Evolutionary conservation across 1,284 basidiomycete genomes (phyloP).

Genomic region (Trametes polyzona): DNA sequence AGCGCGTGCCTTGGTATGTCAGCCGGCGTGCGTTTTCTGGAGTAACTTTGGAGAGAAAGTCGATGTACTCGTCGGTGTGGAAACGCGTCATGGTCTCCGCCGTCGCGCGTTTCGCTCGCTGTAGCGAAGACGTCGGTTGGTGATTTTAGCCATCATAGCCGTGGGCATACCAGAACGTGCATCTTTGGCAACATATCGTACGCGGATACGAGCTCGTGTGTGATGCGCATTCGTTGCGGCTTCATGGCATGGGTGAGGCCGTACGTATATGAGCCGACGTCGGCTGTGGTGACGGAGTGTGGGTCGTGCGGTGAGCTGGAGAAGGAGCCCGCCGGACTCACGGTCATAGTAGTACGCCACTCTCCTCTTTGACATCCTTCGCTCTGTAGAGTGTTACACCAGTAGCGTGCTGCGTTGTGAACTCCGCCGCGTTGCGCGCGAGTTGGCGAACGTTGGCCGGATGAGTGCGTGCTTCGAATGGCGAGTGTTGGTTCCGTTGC

Average conservation of each 20-base stretch:
- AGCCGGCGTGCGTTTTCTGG: conserved; percentile 88
- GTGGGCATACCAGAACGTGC: conserved; percentile 69
- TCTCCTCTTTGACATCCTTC: conserved; percentile 27
- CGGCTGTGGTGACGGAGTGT: conserved; percentile 47
- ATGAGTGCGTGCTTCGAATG: too few relatives aligned
- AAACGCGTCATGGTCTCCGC: conserved; percentile 89
- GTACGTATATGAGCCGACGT: conserved; percentile 85
- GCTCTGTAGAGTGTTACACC: not conserved
- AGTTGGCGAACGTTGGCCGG: not conserved
- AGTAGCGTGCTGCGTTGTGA: not conserved
- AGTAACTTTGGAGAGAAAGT: conserved; percentile 87
- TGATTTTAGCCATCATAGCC: not conserved
- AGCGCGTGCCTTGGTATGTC: conserved; percentile 82
- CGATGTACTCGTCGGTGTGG: conserved; percentile 97
- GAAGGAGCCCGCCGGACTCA: not conserved
- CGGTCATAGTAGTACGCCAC: conserved; percentile 32
- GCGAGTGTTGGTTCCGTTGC: too few relatives aligned
- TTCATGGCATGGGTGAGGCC: conserved; percentile 94
- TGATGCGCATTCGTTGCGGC: conserved; percentile 91
- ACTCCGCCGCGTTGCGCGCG: not conserved
- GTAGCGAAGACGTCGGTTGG: not conserved
- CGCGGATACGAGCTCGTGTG: conserved; percentile 89
- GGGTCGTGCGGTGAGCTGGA: not conserved
- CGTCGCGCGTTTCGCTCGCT: conserved; percentile 84
- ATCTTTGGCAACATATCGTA: conserved; percentile 92